These are phyloP conservation scores for Globisporangium echinulatum DNA, from an alignment of 352 stramenopile species.

Conservation along the genomic window DNA sequence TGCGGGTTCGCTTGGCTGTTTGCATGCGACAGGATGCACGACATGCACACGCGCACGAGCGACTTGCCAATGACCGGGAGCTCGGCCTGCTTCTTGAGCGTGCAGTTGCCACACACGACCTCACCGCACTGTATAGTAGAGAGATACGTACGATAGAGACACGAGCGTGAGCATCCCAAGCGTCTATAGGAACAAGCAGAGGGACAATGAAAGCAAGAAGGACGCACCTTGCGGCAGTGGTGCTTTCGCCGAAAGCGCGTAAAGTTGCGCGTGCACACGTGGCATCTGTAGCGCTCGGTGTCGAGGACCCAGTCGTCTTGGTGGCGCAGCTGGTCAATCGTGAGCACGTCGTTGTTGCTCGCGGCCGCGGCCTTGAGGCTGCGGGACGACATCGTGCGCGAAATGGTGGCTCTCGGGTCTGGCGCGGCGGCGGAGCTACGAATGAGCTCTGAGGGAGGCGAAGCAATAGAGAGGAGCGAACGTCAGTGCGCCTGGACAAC, in stretches of 20 bases:
- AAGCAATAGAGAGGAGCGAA: too few relatives aligned
- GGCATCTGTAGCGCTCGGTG: constrained; percentile 82
- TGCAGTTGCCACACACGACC: constrained; percentile 84
- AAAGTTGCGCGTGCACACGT: constrained; percentile 87
- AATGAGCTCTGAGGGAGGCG: background rate
- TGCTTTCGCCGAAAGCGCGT: constrained; percentile 86
- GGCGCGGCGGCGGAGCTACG: background rate
- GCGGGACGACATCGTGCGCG: constrained; percentile 55
- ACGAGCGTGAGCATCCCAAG: background rate
- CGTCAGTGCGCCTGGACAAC: background rate
- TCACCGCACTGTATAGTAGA: constrained; percentile 57
- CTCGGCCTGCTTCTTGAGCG: constrained; percentile 83
- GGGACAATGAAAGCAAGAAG: background rate
- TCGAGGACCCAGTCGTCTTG: constrained; percentile 87
- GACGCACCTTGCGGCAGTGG: constrained; percentile 77
- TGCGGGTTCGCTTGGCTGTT: constrained; percentile 75
- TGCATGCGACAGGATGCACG: constrained; percentile 82
- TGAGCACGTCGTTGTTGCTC: constrained; percentile 81
- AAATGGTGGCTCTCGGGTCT: background rate
- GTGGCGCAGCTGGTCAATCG: constrained; percentile 83
- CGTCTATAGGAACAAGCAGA: background rate
- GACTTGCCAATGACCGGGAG: constrained; percentile 79
- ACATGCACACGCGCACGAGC: constrained; percentile 86
- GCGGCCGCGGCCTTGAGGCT: constrained; percentile 64
- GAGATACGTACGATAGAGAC: background rate